phyloP scores from a whole-genome alignment of 176 grass and related monocot genomes.

The Carex pumila region DNA sequence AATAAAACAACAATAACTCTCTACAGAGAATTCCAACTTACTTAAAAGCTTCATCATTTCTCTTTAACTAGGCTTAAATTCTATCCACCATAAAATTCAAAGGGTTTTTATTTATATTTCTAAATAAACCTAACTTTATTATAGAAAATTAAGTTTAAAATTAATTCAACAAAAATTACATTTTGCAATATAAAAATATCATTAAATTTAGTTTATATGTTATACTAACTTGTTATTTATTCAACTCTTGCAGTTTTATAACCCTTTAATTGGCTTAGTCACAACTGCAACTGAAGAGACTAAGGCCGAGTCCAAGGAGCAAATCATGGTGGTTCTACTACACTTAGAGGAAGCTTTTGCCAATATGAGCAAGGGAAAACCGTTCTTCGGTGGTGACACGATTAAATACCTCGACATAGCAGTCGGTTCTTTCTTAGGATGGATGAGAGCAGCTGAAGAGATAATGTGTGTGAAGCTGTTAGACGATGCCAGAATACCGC shows the following conservation, averaged over 20 bases:
- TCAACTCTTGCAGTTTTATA: conserved; percentile 23
- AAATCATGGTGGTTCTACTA: conserved; percentile 8
- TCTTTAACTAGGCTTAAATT: no score
- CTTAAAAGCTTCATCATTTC: no score
- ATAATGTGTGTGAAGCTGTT: conserved; percentile 23
- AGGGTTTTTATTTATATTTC: no score
- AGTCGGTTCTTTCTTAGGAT: conserved; percentile 31
- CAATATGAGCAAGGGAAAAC: conserved; percentile 29
- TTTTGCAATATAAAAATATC: background rate
- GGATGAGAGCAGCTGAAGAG: conserved; percentile 31
- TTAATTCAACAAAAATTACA: background rate
- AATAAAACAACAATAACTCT: no score
- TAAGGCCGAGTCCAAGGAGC: conserved; percentile 21
- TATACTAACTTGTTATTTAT: background rate
- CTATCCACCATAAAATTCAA: no score
- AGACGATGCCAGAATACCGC: conserved; percentile 24
- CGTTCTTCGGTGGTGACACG: conserved; percentile 35
- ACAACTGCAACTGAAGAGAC: conserved; percentile 15
- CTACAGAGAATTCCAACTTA: no score
- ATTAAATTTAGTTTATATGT: background rate
- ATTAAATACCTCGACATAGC: conserved; percentile 34
- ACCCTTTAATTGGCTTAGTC: conserved; percentile 1
- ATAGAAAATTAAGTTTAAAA: background rate
- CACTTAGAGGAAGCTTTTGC: conserved; percentile 34
- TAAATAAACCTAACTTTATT: no score